phyloP scores from a whole-genome alignment of 1,284 basidiomycete genomes.

The Ganoderma meredithae region DNA sequence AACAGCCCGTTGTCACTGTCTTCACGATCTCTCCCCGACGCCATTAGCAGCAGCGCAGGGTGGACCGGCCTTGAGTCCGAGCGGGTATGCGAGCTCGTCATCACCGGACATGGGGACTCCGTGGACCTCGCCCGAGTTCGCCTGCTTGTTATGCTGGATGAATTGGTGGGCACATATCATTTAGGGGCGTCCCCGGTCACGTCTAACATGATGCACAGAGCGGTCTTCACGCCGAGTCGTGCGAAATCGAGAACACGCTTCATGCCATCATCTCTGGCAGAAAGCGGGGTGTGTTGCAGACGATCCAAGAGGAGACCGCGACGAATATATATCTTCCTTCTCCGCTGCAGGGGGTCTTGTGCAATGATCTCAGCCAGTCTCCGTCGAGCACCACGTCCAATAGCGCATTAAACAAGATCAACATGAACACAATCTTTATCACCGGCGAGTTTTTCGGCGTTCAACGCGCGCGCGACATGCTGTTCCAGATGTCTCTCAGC shows the following conservation, averaged over 20 bases:
- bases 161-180: slow-evolving; percentile 70
- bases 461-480: slow-evolving; percentile 94
- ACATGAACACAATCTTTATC: slow-evolving; percentile 88
- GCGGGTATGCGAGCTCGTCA: slow-evolving; percentile 89
- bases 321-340: slow-evolving; percentile 97
- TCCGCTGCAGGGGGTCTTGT: slow-evolving; percentile 87
- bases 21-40: slow-evolving; percentile 77
- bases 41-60: slow-evolving; percentile 75
- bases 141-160: slow-evolving; percentile 93
- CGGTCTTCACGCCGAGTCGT: slow-evolving; percentile 88
- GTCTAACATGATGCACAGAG: slow-evolving; percentile 55
- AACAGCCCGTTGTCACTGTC: slow-evolving; percentile 78
- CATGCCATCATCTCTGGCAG: slow-evolving; percentile 93
- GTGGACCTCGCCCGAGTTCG: slow-evolving; percentile 93
- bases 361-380: slow-evolving; percentile 54
- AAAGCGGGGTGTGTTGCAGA: slow-evolving; percentile 88
- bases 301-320: slow-evolving; percentile 96
- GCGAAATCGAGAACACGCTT: slow-evolving; percentile 95
- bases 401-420: slow-evolving; percentile 34
- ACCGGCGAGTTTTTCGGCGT: slow-evolving; percentile 98
- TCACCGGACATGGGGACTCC: slow-evolving; percentile 88
- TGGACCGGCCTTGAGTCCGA: slow-evolving; percentile 94
- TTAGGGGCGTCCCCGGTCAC: neutral
- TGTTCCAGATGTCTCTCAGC: slow-evolving; percentile 85
- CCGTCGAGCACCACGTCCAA: slow-evolving; percentile 34